Evolutionary conservation across 192 early-diverging fungal genomes (phyloP).

Genomic region (Coemansia sp.): DNA sequence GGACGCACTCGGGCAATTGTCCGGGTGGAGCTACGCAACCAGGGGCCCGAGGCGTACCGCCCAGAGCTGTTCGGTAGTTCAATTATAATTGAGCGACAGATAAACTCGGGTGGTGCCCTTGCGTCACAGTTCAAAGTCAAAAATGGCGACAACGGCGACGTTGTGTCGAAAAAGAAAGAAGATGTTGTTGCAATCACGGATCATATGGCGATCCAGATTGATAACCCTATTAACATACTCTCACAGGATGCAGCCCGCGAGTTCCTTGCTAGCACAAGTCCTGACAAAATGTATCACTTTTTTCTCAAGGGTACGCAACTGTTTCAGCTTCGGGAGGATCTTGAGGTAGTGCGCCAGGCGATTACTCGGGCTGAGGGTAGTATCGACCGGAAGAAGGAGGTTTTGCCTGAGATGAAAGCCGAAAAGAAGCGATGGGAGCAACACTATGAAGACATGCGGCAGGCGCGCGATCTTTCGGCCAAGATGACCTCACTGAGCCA

Average conservation of each 20-base stretch:
- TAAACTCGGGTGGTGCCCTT: constrained; percentile 49
- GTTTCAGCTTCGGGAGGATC: constrained; percentile 72
- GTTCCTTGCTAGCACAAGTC: constrained; percentile 79
- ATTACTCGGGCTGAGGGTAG: constrained; percentile 54
- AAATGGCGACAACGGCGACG: constrained; percentile 57
- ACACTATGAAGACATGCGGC: constrained; percentile 66
- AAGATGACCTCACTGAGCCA: constrained; percentile 61
- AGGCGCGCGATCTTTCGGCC: constrained; percentile 58
- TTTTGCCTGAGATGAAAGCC: constrained; percentile 70
- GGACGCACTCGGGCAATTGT: constrained; percentile 69
- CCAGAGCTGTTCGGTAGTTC: constrained; percentile 76
- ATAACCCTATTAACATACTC: constrained; percentile 92
- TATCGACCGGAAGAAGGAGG: constrained; percentile 59
- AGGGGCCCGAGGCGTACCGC: constrained; percentile 81
- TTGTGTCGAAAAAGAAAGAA: constrained; percentile 76
- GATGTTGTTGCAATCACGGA: constrained; percentile 82
- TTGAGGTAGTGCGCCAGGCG: constrained; percentile 58
- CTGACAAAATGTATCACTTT: constrained; percentile 89
- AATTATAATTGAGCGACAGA: constrained; percentile 81
- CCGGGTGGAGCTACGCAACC: constrained; percentile 73
- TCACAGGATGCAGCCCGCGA: constrained; percentile 90
- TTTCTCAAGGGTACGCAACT: constrained; percentile 89
- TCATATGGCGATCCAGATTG: constrained; percentile 86
- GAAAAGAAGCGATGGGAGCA: constrained; percentile 65
- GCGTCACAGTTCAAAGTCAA: constrained; percentile 77